phyloP scores from a whole-genome alignment of 768 basidiomycete genomes.

The Mycena pura region DNA sequence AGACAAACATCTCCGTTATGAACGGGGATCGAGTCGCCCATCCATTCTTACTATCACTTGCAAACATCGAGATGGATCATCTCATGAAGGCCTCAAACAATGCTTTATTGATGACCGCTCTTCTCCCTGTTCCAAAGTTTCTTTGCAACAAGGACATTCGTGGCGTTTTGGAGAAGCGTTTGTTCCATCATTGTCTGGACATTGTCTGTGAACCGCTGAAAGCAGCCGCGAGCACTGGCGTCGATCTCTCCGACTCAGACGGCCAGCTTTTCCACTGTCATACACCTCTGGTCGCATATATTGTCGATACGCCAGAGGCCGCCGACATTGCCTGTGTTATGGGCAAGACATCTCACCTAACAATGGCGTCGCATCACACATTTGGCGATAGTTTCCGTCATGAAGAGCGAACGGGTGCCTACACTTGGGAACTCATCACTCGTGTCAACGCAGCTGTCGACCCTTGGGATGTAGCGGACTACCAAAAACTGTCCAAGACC shows the following conservation, averaged over 20 bases:
- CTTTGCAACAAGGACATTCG: constrained; percentile 12
- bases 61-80: constrained; percentile 27
- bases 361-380: constrained; percentile 8
- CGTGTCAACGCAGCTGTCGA: constrained; percentile 15
- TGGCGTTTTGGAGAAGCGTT: constrained; percentile 32
- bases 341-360: constrained; percentile 19
- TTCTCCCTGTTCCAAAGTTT: constrained; percentile 29
- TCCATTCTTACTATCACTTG: constrained; percentile 17
- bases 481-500: constrained; percentile 30
- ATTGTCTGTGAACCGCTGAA: constrained; percentile 23
- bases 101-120: constrained; percentile 23
- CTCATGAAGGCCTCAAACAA: constrained; percentile 20
- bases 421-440: constrained; percentile 28
- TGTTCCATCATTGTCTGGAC: constrained; percentile 25
- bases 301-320: constrained; percentile 25
- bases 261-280: constrained; percentile 5
- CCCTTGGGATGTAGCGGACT: constrained; percentile 34
- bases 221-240: constrained; percentile 13
- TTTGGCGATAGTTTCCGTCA: constrained; percentile 17
- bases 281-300: constrained; percentile 25
- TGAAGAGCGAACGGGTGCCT: neutral
- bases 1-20: constrained; percentile 30
- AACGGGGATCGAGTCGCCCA: constrained; percentile 27
- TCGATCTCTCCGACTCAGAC: constrained; percentile 1
- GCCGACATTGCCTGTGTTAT: constrained; percentile 19